Conservation (phyloP, 2,329 filamentous ascomycete genomes). For the Beauveria caledonica region DNA sequence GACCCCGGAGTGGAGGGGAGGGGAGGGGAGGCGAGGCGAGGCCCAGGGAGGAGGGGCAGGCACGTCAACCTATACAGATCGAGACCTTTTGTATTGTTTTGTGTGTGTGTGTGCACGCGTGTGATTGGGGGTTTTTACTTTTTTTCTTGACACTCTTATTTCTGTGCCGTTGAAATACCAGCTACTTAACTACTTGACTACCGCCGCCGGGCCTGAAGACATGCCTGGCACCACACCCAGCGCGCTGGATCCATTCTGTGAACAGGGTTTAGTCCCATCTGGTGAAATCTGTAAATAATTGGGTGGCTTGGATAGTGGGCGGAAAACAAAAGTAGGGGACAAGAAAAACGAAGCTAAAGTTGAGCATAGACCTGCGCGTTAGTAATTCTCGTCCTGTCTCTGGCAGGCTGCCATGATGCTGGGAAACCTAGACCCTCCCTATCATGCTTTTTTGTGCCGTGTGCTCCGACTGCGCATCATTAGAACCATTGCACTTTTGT, state of each 20-base stretch:
- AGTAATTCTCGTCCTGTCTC: not conserved
- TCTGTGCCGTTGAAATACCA: not conserved
- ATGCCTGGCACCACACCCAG: not conserved
- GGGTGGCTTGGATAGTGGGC: constrained; percentile 3
- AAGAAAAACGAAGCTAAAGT: not conserved
- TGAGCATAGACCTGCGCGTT: not conserved
- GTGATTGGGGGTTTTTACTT: not conserved
- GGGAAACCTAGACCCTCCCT: not conserved
- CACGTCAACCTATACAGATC: constrained; percentile 7
- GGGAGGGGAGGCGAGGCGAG: not conserved
- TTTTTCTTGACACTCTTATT: not conserved
- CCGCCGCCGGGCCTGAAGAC: not conserved
- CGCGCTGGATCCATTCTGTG: constrained; percentile 6
- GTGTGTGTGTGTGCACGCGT: not conserved
- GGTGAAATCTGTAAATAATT: constrained; percentile 1
- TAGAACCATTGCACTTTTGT: not conserved
- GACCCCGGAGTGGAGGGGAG: not conserved
- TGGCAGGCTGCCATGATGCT: not conserved
- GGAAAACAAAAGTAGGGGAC: not conserved
- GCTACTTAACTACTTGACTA: not conserved
- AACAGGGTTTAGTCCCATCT: constrained; percentile 11
- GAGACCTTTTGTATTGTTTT: not conserved
- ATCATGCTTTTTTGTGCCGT: too few species aligned
- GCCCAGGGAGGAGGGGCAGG: not conserved
- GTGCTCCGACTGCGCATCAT: not conserved